Percentiles rank a stretch among this genome's conserved stretches.
phyloP scores from a whole-genome alignment of 1,139 yeast genomes.

The Nematodospora anomalae region DNA sequence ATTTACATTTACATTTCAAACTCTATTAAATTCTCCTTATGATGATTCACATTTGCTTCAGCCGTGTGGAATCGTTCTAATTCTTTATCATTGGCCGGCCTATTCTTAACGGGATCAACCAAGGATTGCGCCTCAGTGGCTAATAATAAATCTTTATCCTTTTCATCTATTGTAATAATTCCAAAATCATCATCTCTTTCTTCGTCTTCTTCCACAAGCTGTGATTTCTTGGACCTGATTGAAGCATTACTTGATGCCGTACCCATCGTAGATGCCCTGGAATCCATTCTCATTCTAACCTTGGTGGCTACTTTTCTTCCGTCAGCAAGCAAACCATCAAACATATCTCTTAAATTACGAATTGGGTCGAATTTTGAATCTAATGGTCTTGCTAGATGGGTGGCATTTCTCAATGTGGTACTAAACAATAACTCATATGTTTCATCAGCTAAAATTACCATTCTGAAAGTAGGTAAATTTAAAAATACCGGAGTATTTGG shows the following conservation, averaged over 20 bases:
- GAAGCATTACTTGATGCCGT: slow-evolving; percentile 25
- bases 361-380: slow-evolving; percentile 45
- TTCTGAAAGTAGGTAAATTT: slow-evolving; percentile 86
- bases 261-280: slow-evolving; percentile 40
- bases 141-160: slow-evolving; percentile 46
- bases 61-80: slow-evolving; percentile 17
- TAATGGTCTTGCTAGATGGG: slow-evolving; percentile 63
- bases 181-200: slow-evolving; percentile 50
- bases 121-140: slow-evolving; percentile 48
- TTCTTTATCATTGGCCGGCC: slow-evolving; percentile 10
- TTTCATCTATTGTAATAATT: slow-evolving; percentile 46
- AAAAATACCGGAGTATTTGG: slow-evolving; percentile 75
- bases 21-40: slow-evolving; percentile 24
- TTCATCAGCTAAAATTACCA: slow-evolving; percentile 93
- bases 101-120: slow-evolving; percentile 21
- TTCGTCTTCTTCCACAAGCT: slow-evolving; percentile 37
- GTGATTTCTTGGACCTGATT: slow-evolving; percentile 25
- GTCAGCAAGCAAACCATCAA: slow-evolving; percentile 89
- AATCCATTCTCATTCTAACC: slow-evolving; percentile 84
- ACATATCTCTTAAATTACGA: slow-evolving; percentile 77
- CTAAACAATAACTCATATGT: slow-evolving; percentile 85
- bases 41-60: slow-evolving; percentile 12
- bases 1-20: slow-evolving; percentile 23
- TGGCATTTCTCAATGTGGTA: slow-evolving; percentile 60
- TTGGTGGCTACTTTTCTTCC: slow-evolving; percentile 88